A percentile compares a stretch with the other conserved stretches of the same genome.
Conservation (phyloP, 306 rosid genomes). For the Benincasa hispida region DNA sequence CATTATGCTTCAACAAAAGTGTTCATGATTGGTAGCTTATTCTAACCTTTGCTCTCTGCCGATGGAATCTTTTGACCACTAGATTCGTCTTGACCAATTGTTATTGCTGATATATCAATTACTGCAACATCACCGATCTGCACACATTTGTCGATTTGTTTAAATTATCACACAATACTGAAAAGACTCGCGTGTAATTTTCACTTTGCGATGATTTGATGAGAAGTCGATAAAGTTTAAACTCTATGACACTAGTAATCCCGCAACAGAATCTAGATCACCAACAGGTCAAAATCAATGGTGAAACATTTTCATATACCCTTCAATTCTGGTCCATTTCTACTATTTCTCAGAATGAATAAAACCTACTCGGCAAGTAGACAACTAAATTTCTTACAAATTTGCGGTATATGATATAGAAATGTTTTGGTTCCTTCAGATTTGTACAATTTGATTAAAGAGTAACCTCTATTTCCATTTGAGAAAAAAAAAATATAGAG, state of each 20-base stretch:
- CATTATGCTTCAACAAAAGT: neutral
- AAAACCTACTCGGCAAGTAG: neutral
- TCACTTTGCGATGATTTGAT: neutral
- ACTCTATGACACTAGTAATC: neutral
- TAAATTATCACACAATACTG: neutral
- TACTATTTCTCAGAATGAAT: neutral
- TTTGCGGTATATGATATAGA: neutral
- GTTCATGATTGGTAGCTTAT: constrained; percentile 3
- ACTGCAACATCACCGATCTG: constrained; percentile 80
- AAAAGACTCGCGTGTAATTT: neutral
- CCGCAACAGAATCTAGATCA: neutral
- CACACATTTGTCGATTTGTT: constrained; percentile 12
- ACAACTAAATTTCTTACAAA: neutral
- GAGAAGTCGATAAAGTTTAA: neutral
- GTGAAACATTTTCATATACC: neutral
- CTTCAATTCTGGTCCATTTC: neutral
- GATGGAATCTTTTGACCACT: constrained; percentile 61
- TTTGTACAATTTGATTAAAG: neutral
- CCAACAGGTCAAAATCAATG: neutral
- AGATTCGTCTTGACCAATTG: constrained; percentile 58
- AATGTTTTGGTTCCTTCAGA: neutral
- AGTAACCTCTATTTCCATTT: neutral
- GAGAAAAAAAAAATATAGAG: neutral
- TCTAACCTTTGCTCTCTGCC: constrained; percentile 82
- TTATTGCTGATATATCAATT: constrained; percentile 79